Percentiles rank a stretch among this genome's conserved stretches.
Conservation (phyloP, 192 early-diverging fungal genomes). For the Chytriomyces sp. region DNA sequence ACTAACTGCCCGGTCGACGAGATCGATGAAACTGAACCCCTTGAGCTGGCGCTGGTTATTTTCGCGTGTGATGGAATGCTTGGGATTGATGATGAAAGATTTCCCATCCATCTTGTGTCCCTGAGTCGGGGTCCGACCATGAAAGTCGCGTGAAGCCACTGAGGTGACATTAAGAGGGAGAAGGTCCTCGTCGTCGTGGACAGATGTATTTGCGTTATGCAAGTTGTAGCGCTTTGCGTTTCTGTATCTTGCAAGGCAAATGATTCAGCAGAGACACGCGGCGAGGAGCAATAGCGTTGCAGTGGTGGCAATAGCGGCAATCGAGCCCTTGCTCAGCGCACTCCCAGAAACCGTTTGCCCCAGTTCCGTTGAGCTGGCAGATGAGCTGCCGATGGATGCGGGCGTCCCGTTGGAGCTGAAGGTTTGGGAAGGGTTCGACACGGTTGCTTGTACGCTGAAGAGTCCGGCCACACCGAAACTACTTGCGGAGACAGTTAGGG, state of each 20-base stretch:
- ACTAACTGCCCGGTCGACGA: not conserved
- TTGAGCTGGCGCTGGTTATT: not conserved
- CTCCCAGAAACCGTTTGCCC: not conserved
- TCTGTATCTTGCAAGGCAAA: not conserved
- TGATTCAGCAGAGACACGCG: not conserved
- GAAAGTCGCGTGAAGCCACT: not conserved
- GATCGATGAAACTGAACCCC: not conserved
- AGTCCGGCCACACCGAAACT: too few species aligned
- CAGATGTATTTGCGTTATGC: not conserved
- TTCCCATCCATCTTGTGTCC: not conserved
- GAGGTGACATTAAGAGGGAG: not conserved
- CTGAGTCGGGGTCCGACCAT: not conserved
- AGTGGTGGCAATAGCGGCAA: not conserved
- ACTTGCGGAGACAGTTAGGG: too few species aligned
- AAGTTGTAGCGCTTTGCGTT: too few species aligned
- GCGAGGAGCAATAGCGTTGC: not conserved
- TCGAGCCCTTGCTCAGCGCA: not conserved
- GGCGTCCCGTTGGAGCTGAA: too few species aligned
- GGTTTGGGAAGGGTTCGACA: too few species aligned
- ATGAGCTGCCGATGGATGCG: too few species aligned
- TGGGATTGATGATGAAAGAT: not conserved
- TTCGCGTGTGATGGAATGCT: not conserved
- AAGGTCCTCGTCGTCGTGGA: not conserved
- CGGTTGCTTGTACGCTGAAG: too few species aligned
- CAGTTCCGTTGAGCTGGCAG: not conserved